Conservation (phyloP, 1,139 yeast genomes). For the Petasospora rhodanensis region DNA sequence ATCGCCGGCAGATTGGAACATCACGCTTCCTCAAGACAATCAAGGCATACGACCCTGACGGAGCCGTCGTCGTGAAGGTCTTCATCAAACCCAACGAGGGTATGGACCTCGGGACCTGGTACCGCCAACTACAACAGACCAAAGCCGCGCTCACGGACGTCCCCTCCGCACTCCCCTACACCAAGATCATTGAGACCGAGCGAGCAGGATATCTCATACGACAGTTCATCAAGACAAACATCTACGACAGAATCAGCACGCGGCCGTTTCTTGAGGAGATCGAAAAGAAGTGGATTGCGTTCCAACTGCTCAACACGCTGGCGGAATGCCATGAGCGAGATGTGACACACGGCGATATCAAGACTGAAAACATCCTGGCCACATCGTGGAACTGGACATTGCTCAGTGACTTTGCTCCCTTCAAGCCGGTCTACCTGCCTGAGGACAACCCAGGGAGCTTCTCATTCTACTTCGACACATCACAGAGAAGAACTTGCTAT, state of each 20-base stretch:
- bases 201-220: slow-evolving; percentile 88
- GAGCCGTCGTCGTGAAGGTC: slow-evolving; percentile 72
- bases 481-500: slow-evolving; percentile 82
- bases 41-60: slow-evolving; percentile 66
- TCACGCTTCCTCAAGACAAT: slow-evolving; percentile 85
- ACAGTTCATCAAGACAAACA: slow-evolving; percentile 70
- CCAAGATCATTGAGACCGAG: slow-evolving; percentile 76
- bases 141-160: slow-evolving; percentile 38
- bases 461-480: slow-evolving; percentile 87
- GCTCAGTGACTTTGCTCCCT: slow-evolving; percentile 76
- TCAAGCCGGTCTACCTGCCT: slow-evolving; percentile 83
- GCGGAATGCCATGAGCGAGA: slow-evolving; percentile 58
- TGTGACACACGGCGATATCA: slow-evolving; percentile 85
- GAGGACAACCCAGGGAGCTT: slow-evolving; percentile 95
- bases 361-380: slow-evolving; percentile 81
- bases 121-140: slow-evolving; percentile 32
- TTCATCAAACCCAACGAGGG: slow-evolving; percentile 68
- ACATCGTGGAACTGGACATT: slow-evolving; percentile 89
- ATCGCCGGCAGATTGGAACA: slow-evolving; percentile 61
- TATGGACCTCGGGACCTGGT: slow-evolving; percentile 35
- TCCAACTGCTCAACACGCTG: slow-evolving; percentile 65
- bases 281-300: slow-evolving; percentile 81
- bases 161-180: slow-evolving; percentile 68
- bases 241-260: slow-evolving; percentile 82
- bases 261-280: slow-evolving; percentile 81